Evolutionary conservation across 306 rosid genomes (phyloP), one percentile per base, ranked within the genome.

Genomic region (Betula pendula): DNA sequence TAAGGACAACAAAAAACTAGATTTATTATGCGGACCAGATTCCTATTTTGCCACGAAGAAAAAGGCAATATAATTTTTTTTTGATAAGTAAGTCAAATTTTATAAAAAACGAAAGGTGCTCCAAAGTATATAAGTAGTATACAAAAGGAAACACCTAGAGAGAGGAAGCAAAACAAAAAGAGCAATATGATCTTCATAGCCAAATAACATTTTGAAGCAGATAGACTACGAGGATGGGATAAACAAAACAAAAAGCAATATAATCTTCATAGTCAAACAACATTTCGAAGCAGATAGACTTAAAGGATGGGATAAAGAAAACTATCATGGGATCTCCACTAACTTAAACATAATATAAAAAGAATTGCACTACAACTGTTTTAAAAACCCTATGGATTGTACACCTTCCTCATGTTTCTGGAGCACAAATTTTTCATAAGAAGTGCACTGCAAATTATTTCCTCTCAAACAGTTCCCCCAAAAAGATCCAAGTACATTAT

Each of bases 21-120:
- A 56, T 81, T 77, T 82, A 77, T 44, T 68, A 49, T 29, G 67
- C 52, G 77, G 65, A 80, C 47, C 13, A 68, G 42, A 55, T 62
- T 6, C 52, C 58, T 48, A 72, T 56, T 50, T 84, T 58, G 74
- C 24, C n/a, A 74, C 74, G 63, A 74, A 8, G 43, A 50, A 43
- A 49, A 24, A 33, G 55, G n/a, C n/a, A n/a, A n/a, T n/a, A n/a
- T n/a, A n/a, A n/a, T n/a, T n/a, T n/a, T n/a, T n/a, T n/a, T n/a
- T n/a, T n/a, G n/a, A n/a, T n/a, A n/a, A n/a, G n/a, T n/a, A n/a
- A n/a, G n/a, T n/a, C n/a, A n/a, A n/a, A n/a, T n/a, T n/a, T n/a
- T n/a, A n/a, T n/a, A n/a, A n/a, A n/a, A n/a, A n/a, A n/a, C n/a
- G n/a, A n/a, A n/a, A n/a, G n/a, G n/a, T n/a, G n/a, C n/a, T n/a